A percentile compares a stretch with the other conserved stretches of the same genome.
These are phyloP conservation scores for Ophiostoma sp. DNA, from an alignment of 2,329 filamentous ascomycete species.

Conservation along the genomic window DNA sequence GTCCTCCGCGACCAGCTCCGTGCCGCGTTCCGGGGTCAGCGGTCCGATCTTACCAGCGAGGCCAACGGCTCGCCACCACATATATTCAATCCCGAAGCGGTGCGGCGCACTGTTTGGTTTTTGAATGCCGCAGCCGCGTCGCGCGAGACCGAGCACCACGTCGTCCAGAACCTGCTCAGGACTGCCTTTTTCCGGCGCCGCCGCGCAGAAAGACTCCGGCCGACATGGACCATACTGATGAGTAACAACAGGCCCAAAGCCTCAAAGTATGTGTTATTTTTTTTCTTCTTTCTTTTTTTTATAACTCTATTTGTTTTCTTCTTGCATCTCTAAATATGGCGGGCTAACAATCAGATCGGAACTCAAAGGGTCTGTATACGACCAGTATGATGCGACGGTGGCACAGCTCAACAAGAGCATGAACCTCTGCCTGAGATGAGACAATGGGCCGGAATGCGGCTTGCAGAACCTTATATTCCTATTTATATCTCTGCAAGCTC, in stretches of 20 bases:
- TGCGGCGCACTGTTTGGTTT: slow-evolving; percentile 65
- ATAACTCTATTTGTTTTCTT: neutral
- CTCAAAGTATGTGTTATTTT: neutral
- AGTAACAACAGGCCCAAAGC: slow-evolving; percentile 19
- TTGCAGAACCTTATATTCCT: neutral
- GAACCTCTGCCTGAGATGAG: slow-evolving; percentile 57
- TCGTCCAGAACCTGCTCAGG: slow-evolving; percentile 63
- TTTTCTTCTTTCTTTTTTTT: too few species aligned
- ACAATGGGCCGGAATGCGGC: neutral
- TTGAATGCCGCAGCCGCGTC: slow-evolving; percentile 58
- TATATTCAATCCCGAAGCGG: slow-evolving; percentile 45
- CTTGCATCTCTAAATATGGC: neutral
- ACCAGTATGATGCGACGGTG: slow-evolving; percentile 64
- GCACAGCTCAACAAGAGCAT: slow-evolving; percentile 70
- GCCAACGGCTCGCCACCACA: slow-evolving; percentile 31
- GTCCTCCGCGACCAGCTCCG: slow-evolving; percentile 56
- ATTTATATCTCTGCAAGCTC: neutral
- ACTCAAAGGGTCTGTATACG: slow-evolving; percentile 40
- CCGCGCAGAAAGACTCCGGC: slow-evolving; percentile 28
- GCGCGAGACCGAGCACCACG: slow-evolving; percentile 63
- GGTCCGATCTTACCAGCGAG: slow-evolving; percentile 18
- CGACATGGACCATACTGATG: slow-evolving; percentile 30
- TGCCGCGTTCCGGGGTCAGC: slow-evolving; percentile 47
- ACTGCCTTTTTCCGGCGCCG: slow-evolving; percentile 41
- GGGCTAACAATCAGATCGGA: slow-evolving; percentile 10